Evolutionary conservation across 2,329 filamentous ascomycete species (phyloP).

Genomic region (Camillea tinctor): DNA sequence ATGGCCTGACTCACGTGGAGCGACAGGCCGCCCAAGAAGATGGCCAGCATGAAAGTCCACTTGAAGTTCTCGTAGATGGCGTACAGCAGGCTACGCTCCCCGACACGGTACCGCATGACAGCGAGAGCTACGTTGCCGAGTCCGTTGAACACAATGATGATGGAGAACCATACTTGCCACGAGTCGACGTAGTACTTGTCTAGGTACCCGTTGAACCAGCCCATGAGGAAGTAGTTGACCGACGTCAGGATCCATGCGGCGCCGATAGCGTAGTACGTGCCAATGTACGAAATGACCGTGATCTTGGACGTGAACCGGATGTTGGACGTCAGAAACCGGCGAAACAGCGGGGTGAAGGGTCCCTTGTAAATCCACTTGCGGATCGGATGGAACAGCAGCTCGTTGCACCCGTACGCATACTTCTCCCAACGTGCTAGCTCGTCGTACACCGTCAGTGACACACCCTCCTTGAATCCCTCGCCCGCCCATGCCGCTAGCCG

Average conservation of each 20-base stretch:
- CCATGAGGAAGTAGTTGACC: slow-evolving; percentile 69
- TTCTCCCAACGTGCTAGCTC: slow-evolving; percentile 73
- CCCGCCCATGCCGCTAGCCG: slow-evolving; percentile 68
- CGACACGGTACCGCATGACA: slow-evolving; percentile 69
- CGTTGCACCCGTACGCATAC: slow-evolving; percentile 70
- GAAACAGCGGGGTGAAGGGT: slow-evolving; percentile 65
- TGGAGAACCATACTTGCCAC: slow-evolving; percentile 78
- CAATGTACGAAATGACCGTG: slow-evolving; percentile 59
- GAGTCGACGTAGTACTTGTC: slow-evolving; percentile 68
- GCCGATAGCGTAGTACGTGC: slow-evolving; percentile 69
- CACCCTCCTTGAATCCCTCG: slow-evolving; percentile 71
- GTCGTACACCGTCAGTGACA: slow-evolving; percentile 71
- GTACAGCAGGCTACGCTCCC: slow-evolving; percentile 59
- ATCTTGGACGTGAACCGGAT: slow-evolving; percentile 67
- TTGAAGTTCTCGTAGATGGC: slow-evolving; percentile 65
- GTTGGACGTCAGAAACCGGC: slow-evolving; percentile 56
- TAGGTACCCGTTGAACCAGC: slow-evolving; percentile 67
- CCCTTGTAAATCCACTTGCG: slow-evolving; percentile 60
- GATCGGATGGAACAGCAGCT: slow-evolving; percentile 68
- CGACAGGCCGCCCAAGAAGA: slow-evolving; percentile 80
- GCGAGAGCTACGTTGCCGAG: slow-evolving; percentile 72
- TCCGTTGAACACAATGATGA: slow-evolving; percentile 75
- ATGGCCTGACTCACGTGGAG: slow-evolving; percentile 80
- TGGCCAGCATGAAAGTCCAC: slow-evolving; percentile 71
- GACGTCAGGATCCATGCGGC: slow-evolving; percentile 65